A percentile compares a stretch with the other conserved stretches of the same genome.
phyloP scores from a whole-genome alignment of 139 green algal species.

The Ostreobium quekettii region DNA sequence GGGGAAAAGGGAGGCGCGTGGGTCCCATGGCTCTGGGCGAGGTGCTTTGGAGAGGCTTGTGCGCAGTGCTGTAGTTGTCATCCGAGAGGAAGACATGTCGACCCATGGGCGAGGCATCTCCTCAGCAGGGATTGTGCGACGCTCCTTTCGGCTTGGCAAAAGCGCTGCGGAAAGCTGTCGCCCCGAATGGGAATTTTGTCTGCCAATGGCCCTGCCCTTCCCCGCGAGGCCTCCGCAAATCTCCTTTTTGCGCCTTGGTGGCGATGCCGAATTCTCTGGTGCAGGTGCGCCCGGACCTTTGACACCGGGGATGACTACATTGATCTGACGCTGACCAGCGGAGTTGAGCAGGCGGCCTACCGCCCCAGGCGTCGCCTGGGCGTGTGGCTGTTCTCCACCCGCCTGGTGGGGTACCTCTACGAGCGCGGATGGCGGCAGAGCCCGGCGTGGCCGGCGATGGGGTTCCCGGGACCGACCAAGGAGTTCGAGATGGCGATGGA shows the following conservation, averaged over 20 bases:
- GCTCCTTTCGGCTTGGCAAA: too few species aligned
- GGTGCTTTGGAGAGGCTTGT: too few species aligned
- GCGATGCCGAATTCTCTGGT: constrained; percentile 24
- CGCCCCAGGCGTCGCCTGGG: too few species aligned
- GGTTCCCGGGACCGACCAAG: constrained; percentile 68
- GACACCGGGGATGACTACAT: constrained; percentile 27
- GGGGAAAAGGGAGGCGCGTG: too few species aligned
- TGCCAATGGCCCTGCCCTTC: not conserved
- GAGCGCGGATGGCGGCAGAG: constrained; percentile 88
- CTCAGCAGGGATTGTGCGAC: too few species aligned
- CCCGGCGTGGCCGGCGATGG: constrained; percentile 74
- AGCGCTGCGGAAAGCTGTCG: too few species aligned
- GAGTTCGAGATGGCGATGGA: constrained; percentile 62
- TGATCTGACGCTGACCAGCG: constrained; percentile 60
- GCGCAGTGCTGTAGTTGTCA: not conserved
- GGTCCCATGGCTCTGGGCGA: too few species aligned
- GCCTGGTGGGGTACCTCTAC: constrained; percentile 78
- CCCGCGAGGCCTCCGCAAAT: not conserved
- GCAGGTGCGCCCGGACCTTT: constrained; percentile 40
- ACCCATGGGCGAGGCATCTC: not conserved
- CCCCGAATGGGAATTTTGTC: too few species aligned
- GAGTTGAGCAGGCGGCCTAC: constrained; percentile 43
- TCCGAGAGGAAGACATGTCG: not conserved
- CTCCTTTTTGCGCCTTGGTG: not conserved
- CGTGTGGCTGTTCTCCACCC: too few species aligned